These are phyloP conservation scores for Penicillium crystallinum DNA, from an alignment of 495 filamentous ascomycete genomes.

Conservation along the genomic window DNA sequence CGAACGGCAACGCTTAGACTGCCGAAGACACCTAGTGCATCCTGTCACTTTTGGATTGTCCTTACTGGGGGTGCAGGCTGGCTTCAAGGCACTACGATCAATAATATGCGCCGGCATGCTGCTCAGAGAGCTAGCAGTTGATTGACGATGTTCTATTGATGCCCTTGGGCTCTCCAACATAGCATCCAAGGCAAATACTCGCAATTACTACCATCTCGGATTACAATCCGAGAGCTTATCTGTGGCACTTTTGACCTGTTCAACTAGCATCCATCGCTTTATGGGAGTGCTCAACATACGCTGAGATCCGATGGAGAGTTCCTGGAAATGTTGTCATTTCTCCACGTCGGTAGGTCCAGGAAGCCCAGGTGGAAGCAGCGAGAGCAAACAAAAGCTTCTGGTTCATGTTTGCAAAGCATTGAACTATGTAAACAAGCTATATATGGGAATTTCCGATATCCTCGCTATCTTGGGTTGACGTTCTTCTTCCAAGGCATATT, in stretches of 20 bases:
- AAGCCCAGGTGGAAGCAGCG: no score
- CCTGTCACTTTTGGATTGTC: conserved; percentile 8
- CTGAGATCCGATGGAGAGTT: no score
- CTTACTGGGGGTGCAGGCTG: not conserved
- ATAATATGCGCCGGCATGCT: not conserved
- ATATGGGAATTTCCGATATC: no score
- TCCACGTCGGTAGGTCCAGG: no score
- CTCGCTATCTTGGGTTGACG: no score
- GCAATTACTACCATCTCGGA: conserved; percentile 9
- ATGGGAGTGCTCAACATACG: no score
- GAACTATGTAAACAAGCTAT: no score
- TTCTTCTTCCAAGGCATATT: no score
- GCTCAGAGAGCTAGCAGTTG: not conserved
- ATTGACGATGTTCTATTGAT: conserved; percentile 12
- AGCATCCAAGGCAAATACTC: conserved; percentile 6
- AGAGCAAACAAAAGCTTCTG: no score
- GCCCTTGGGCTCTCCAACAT: conserved; percentile 12
- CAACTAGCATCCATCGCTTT: conserved; percentile 13
- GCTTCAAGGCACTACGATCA: not conserved
- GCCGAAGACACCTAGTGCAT: conserved; percentile 8
- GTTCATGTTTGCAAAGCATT: no score
- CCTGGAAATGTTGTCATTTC: no score
- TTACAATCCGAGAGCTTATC: conserved; percentile 8
- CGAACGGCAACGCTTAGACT: not conserved
- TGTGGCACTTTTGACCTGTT: conserved; percentile 9